Conservation (phyloP, 2,329 filamentous ascomycete genomes). For the Ceratocystis cubensis region DNA sequence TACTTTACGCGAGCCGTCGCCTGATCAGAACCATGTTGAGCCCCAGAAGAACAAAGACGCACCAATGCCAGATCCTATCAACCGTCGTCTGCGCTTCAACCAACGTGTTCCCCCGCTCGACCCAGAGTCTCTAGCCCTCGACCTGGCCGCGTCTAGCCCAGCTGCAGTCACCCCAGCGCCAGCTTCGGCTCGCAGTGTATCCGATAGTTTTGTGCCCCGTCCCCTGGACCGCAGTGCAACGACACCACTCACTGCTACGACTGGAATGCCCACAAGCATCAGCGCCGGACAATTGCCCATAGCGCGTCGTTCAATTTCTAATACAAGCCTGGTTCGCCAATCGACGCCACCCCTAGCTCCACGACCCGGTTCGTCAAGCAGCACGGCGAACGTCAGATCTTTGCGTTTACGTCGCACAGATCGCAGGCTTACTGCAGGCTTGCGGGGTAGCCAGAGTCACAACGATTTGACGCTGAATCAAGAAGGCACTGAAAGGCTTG, state of each 20-base stretch:
- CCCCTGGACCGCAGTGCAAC: slow-evolving; percentile 8
- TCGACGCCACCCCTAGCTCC: slow-evolving; percentile 42
- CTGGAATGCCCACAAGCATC: slow-evolving; percentile 18
- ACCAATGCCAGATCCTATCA: background rate
- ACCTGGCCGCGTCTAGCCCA: background rate
- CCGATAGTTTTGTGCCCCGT: slow-evolving; percentile 27
- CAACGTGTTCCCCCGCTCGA: background rate
- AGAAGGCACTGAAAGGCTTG: background rate
- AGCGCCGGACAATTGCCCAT: slow-evolving; percentile 24
- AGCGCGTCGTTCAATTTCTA: slow-evolving; percentile 38
- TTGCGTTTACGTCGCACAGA: slow-evolving; percentile 58
- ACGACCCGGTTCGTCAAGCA: slow-evolving; percentile 53
- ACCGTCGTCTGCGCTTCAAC: slow-evolving; percentile 6
- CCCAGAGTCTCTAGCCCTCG: background rate
- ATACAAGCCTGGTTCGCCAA: slow-evolving; percentile 40
- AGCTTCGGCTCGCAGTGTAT: slow-evolving; percentile 29
- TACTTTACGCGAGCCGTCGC: slow-evolving; percentile 31
- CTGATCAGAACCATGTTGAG: slow-evolving; percentile 32
- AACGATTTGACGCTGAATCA: slow-evolving; percentile 4
- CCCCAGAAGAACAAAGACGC: slow-evolving; percentile 31
- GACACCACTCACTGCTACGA: background rate
- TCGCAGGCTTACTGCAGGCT: slow-evolving; percentile 60
- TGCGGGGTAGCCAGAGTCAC: slow-evolving; percentile 33
- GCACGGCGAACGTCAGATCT: slow-evolving; percentile 44
- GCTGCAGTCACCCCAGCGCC: background rate